Base-by-base conservation (phyloP, 1,139 yeast species). In the Debaryomycetaceae sp. region DNA sequence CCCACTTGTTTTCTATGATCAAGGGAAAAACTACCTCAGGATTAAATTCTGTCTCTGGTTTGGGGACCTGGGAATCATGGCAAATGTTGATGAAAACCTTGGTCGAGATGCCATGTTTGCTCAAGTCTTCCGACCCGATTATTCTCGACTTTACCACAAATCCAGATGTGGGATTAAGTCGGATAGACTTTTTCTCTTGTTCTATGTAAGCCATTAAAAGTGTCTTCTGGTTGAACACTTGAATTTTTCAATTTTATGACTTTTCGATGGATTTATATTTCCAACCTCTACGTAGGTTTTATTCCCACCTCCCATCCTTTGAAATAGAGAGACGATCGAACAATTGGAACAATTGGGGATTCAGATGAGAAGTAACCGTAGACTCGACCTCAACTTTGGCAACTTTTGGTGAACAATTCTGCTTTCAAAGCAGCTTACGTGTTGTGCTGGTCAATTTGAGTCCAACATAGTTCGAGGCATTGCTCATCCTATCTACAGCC, bases 51-150 rank as follows among this genome's bases (percentile, higher is more conserved):
- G 60, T 66, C 7, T 61, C 62, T 7, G 74, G 78, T 49, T 57
- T 60, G 24, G 95, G 95, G 0, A 88, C 83, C 35, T 76, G 74
- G 0, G 66, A 58, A 54, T 83, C 84, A 24, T 83, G 79, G 56
- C 96, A 87, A 0, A 88, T 69, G 60, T 90, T 90, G 43, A 89
- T 72, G 60, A 90, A 90, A n/a, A 86, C 77, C 58, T 90, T 90
- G 4, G 81, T 73, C 0, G 79, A 76, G 2, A 66, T 56, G 34
- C 57, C 55, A 49, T 52, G 60, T 38, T 49, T 51, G 2, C 53
- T 39, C 1, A 54, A 40, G 38, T 67, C 57, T 17, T 55, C 56
- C 22, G 75, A 57, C 34, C 62, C 66, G 7, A 76, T 65, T 2
- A 83, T 65, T 45, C 72, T 64, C 0, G 88, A 75, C 59, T 86